Conservation (phyloP, 1,284 basidiomycete species). For the Blastosporella zonata region DNA sequence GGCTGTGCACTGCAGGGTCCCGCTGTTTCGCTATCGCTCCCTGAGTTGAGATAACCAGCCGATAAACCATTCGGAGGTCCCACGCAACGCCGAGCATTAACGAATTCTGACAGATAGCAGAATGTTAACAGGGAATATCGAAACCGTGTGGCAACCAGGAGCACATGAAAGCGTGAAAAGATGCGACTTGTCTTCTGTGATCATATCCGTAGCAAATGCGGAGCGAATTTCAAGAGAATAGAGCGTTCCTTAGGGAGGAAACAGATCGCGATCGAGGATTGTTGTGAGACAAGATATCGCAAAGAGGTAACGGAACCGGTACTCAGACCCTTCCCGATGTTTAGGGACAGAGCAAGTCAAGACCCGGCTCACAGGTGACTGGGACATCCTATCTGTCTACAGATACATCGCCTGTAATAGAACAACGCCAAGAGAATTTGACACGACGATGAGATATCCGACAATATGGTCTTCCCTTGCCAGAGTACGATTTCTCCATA, state of each 20-base stretch:
- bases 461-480: conserved; percentile 1
- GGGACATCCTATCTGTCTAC: conserved; percentile 10
- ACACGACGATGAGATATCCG: conserved; percentile 5
- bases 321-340: conserved; percentile 12
- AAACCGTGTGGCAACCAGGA: conserved; percentile 3
- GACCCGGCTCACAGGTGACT: conserved; percentile 16
- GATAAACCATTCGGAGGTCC: too few species aligned
- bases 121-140: not conserved
- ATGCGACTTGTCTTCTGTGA: not conserved
- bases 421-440: conserved; percentile 13
- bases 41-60: too few species aligned
- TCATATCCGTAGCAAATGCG: not conserved
- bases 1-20: not conserved
- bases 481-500: not conserved
- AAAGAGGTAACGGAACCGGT: conserved; percentile 6
- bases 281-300: conserved; percentile 15
- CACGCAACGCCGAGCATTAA: too few species aligned
- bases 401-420: conserved; percentile 1
- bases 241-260: conserved; percentile 2
- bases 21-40: too few species aligned
- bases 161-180: conserved; percentile 3
- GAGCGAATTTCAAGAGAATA: not conserved
- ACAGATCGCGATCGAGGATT: not conserved
- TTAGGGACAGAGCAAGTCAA: conserved; percentile 11
- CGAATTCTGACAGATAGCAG: too few species aligned